phyloP scores from a whole-genome alignment of 345 rosid genomes.

The Arabidopsis arenosa region DNA sequence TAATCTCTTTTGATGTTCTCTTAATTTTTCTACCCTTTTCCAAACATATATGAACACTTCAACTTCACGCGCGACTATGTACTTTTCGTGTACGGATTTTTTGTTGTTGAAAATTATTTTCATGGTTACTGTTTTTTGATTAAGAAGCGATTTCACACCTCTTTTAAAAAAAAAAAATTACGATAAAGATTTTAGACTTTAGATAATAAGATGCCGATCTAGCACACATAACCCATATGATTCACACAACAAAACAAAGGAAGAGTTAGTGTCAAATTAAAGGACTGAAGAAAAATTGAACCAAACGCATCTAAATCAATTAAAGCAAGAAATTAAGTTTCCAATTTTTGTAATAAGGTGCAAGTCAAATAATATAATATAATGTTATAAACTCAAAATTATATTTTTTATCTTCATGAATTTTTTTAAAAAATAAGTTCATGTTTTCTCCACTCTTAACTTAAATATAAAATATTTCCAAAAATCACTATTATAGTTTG shows the following conservation, averaged over 20 bases:
- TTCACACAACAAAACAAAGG: constrained; percentile 6
- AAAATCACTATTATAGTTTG: not conserved
- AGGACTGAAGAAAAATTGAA: not conserved
- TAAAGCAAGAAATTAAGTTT: not conserved
- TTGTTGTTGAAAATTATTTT: not conserved
- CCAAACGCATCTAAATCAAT: not conserved
- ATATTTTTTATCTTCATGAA: no score
- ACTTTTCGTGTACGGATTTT: constrained; percentile 37
- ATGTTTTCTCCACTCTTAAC: not conserved
- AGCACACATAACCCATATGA: constrained; percentile 2
- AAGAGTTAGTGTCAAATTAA: not conserved
- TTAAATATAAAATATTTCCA: not conserved
- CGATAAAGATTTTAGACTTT: not conserved
- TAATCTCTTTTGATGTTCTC: not conserved
- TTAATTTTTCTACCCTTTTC: constrained; percentile 19
- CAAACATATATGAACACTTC: constrained; percentile 40
- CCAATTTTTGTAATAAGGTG: not conserved
- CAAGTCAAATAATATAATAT: not conserved
- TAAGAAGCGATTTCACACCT: not conserved
- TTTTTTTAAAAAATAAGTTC: no score
- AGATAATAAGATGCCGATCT: not conserved
- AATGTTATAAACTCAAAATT: not conserved
- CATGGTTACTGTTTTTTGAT: not conserved
- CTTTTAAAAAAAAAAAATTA: no score
- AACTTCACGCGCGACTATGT: constrained; percentile 33